Conservation (phyloP, 768 basidiomycete species). For the Goffeauzyma gilvescens region DNA sequence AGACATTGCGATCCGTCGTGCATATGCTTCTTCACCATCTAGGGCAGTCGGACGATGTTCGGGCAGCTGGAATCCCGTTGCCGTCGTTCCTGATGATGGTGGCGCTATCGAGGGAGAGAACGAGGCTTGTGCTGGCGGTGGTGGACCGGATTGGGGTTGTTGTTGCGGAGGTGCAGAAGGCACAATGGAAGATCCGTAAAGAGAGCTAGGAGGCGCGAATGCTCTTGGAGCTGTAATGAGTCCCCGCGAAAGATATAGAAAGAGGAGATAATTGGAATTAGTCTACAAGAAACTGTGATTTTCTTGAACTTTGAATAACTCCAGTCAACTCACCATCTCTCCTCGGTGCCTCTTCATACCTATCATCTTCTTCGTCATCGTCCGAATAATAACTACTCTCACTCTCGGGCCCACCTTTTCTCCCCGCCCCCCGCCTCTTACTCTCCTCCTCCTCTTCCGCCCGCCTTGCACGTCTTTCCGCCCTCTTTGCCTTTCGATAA, state of each 20-base stretch:
- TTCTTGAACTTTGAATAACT: no score
- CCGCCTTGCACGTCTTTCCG: slow-evolving; percentile 16
- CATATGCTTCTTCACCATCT: no score
- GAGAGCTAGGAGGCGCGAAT: slow-evolving; percentile 7
- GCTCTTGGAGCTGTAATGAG: slow-evolving; percentile 7
- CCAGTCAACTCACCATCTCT: slow-evolving; percentile 26
- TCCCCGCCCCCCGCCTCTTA: slow-evolving; percentile 13
- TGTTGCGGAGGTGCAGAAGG: not conserved
- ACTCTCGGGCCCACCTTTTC: slow-evolving; percentile 15
- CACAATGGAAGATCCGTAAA: slow-evolving; percentile 6
- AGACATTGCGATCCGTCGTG: no score
- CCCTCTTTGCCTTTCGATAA: slow-evolving; percentile 23
- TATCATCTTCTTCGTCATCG: slow-evolving; percentile 23
- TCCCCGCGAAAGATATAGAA: not conserved
- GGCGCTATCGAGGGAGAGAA: no score
- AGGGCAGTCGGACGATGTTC: no score
- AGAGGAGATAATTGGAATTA: not conserved
- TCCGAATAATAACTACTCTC: slow-evolving; percentile 23
- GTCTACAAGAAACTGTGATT: not conserved
- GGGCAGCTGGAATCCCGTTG: no score
- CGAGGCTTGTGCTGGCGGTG: no score
- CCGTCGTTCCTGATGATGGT: no score
- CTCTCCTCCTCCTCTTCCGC: slow-evolving; percentile 18
- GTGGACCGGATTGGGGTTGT: not conserved
- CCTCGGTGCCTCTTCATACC: slow-evolving; percentile 14